Conservation (phyloP, 73 alveolate genomes). For the Paramecium octaurelia region DNA sequence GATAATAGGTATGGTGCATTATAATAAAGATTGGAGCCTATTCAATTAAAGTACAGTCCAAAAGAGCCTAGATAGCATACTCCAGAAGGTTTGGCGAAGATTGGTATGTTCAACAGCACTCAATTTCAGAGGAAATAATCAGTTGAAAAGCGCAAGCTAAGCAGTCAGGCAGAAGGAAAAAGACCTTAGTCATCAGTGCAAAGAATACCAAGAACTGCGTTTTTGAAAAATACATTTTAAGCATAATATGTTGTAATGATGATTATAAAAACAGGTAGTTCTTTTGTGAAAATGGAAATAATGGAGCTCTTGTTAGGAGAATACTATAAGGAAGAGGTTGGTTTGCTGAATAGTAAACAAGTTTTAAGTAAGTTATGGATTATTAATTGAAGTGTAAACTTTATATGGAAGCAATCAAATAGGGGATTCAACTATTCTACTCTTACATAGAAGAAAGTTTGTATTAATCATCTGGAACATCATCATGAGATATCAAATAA, state of each 20-base stretch:
- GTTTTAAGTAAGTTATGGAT: constrained; percentile 11
- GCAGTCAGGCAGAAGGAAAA: not conserved
- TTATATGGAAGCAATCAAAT: constrained; percentile 29
- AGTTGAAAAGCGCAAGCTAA: not conserved
- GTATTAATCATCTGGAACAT: constrained; percentile 37
- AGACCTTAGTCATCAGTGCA: not conserved
- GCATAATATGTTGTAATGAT: not conserved
- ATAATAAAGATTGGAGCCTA: constrained; percentile 17
- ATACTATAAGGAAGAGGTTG: constrained; percentile 31
- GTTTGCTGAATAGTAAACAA: constrained; percentile 28
- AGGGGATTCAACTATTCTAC: constrained; percentile 23
- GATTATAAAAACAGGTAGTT: not conserved
- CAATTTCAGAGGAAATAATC: not conserved
- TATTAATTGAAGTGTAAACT: not conserved
- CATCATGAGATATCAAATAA: constrained; percentile 31
- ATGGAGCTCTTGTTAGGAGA: constrained; percentile 13
- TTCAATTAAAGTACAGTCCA: constrained; percentile 1
- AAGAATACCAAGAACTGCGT: constrained; percentile 14
- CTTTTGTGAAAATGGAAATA: constrained; percentile 48
- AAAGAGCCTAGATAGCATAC: constrained; percentile 12
- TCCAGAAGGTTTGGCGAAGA: not conserved
- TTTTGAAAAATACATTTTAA: not conserved
- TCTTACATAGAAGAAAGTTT: not conserved
- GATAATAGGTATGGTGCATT: not conserved
- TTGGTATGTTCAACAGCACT: constrained; percentile 5